Evolutionary conservation across 768 basidiomycete genomes (phyloP), one percentile per base, ranked within the genome.

Genomic region (Panus rudis): DNA sequence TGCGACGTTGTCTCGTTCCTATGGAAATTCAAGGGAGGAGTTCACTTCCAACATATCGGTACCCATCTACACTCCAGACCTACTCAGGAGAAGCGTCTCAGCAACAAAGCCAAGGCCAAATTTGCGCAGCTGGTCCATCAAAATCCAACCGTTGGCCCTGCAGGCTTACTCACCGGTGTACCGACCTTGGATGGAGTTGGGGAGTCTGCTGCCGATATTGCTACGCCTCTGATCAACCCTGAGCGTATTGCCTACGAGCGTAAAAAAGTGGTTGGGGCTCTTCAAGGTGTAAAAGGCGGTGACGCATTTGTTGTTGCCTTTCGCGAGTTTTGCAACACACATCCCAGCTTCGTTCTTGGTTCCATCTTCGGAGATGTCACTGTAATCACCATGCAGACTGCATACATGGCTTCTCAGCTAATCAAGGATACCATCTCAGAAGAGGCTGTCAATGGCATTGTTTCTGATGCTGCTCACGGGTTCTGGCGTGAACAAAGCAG

Each of bases 391-490:
- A 22, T 61, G 4, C 63, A 65, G 37, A 52, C 59, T 2, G 17
- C 26, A 0, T 59, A 61, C 26, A 65, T 67, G 65, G 40, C 45
- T 0, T 55, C 55, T 0, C 50, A 56, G 25, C 47, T 65, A 2
- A 43, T 65, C 8, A 58, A 65, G 25, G 53, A 49, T 21, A 17
- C 30, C 33, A 35, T 44, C 10, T 21, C 22, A 7, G 17, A 8
- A 10, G 48, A 43, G 23, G 33, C 65, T 3, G 44, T 66, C 16
- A 65, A 67, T 51, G 66, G 67, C 0, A 39, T 62, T 16, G 57
- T 67, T 21, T 62, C 57, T 19, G 64, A 67, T 52, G 66, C 59
- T 0, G 63, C 64, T 8, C 65, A 69, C 50, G 58, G 61, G 10
- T 69, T 47, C 42, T 69, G 62, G 58, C 39, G 27, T n/a, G 53